phyloP scores from a whole-genome alignment of 2,329 filamentous ascomycete species.

The Fusarium nelsonii region DNA sequence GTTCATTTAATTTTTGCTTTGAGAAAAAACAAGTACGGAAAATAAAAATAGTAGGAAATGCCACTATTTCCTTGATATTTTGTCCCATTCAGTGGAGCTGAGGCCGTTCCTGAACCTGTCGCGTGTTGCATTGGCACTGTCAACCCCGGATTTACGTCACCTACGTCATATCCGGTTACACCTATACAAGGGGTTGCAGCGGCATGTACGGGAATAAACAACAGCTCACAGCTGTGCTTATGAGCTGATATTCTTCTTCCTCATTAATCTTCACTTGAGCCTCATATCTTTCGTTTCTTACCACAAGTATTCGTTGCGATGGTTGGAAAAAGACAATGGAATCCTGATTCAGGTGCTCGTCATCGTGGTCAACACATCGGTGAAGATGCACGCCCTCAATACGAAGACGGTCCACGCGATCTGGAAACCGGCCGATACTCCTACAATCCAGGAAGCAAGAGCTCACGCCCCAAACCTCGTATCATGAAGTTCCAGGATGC shows the following conservation, averaged over 20 bases:
- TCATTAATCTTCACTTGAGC: neutral
- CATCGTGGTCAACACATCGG: slow-evolving; percentile 25
- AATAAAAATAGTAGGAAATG: slow-evolving; percentile 17
- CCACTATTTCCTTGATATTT: slow-evolving; percentile 31
- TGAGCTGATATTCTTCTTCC: neutral
- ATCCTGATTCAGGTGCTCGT: slow-evolving; percentile 6
- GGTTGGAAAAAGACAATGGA: slow-evolving; percentile 43
- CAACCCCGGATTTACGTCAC: slow-evolving; percentile 37
- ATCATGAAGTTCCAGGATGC: slow-evolving; percentile 57
- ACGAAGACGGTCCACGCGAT: slow-evolving; percentile 37
- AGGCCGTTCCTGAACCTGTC: slow-evolving; percentile 28
- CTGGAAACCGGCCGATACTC: slow-evolving; percentile 38
- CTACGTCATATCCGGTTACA: slow-evolving; percentile 32
- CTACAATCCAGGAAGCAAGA: slow-evolving; percentile 1
- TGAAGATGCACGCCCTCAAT: slow-evolving; percentile 17
- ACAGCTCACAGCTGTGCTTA: slow-evolving; percentile 1
- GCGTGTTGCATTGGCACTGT: slow-evolving; percentile 13
- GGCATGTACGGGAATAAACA: slow-evolving; percentile 18
- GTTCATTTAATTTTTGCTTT: neutral
- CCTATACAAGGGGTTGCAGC: slow-evolving; percentile 3
- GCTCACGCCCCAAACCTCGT: slow-evolving; percentile 32
- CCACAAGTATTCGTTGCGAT: slow-evolving; percentile 3
- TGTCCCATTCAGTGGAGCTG: slow-evolving; percentile 21
- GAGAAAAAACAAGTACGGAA: slow-evolving; percentile 1
- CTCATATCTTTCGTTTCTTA: neutral